Evolutionary conservation across 306 rosid genomes (phyloP), one percentile per base, ranked within the genome.

Genomic region (Medicago arabica): DNA sequence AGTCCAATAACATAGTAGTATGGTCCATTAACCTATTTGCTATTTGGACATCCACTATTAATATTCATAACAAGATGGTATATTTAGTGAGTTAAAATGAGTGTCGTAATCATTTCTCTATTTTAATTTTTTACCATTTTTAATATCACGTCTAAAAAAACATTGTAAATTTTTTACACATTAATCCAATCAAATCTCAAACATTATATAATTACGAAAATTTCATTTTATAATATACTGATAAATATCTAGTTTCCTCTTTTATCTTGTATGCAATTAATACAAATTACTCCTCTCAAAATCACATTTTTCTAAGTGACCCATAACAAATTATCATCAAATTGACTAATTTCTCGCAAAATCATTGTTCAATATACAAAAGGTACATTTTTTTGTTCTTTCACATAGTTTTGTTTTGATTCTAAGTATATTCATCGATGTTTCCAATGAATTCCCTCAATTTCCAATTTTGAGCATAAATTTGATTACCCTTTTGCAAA

Each of bases 401-500:
- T 61, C 19, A 14, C 5, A 31, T 61, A 6, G 21, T 61, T 59
- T 61, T 31, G 44, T 31, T 60, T 38, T 31, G 21, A 31, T 61
- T 61, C 7, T 61, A 3, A 61, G 43, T 28, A 31, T 61, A 31
- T 31, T 61, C 67, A 15, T 61, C 23, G 67, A 61, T 61, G 67
- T 61, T 31, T 61, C 6, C 67, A 34, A 31, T 61, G 44, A 31
- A 15, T 61, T 15, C 13, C 11, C 21, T 61, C 13, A 61, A 61
- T 36, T 58, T 63, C 46, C 58, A 69, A 66, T 69, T 69, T 58
- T 74, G 25, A 77, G 12, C 36, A 43, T 57, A 4, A 1, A 58
- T 85, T 75, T 43, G 39, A 39, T 14, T 31, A 66, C 75, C 71
- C 67, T 25, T 69, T 80, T 66, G 49, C 55, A 15, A 50, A 51